Base-by-base conservation (phyloP, 2,329 filamentous ascomycete species). In the Epichloe elymi region DNA sequence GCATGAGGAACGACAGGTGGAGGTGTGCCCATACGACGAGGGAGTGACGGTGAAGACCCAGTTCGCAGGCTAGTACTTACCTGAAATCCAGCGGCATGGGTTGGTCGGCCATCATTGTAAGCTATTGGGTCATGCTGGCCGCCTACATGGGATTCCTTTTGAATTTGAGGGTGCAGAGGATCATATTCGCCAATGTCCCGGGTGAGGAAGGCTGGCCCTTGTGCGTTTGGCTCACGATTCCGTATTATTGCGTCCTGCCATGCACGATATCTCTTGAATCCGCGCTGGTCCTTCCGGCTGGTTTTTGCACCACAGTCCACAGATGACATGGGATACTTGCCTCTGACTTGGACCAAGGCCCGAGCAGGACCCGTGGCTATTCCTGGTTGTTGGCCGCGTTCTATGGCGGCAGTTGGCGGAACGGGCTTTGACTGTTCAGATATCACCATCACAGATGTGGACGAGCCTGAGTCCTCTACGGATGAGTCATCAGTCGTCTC, bases 251-350 rank as follows among this genome's bases (percentile, higher is more conserved):
- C 67, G 41, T 68, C 65, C 52, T 68, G 63, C 67, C 67, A 70
- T n/a, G 67, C 71, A 53, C 70, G 65, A 49, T 75, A 75, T 55
- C 73, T 64, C 55, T 69, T 68, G 53, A 75, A 75, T 2, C 72
- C 72, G 36, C 70, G 65, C 46, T 72, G 69, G 30, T 65, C 63
- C 55, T 63, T 70, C 55, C 63, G 66, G 19, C 61, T 60, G 23
- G 58, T 46, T 35, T 55, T 54, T 11, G 45, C 51, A 51, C 36
- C 38, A 36, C 39, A 36, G 35, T 56, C 36, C 46, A 49, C 55
- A 46, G 63, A 61, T 49, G 57, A 57, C 46, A 57, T 55, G 30
- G 20, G 8, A 40, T 35, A 46, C 57, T 60, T 53, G 53, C 54
- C 35, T 58, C 60, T 42, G 51, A 49, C 33, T 2, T n/a, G 51